phyloP scores from a whole-genome alignment of 176 grass and related monocot genomes.

The Luzula sylvatica region DNA sequence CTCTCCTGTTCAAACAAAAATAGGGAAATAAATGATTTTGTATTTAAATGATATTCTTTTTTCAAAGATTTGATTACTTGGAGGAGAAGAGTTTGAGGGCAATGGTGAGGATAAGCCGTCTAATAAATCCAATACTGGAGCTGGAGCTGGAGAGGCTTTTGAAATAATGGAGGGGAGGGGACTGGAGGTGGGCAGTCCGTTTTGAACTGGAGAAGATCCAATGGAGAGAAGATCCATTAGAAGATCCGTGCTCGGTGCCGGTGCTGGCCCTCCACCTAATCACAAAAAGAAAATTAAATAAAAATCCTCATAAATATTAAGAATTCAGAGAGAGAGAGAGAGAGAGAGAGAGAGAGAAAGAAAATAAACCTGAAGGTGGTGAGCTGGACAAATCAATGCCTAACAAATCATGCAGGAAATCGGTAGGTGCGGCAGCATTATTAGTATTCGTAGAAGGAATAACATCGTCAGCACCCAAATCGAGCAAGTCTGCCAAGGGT shows the following conservation, averaged over 20 bases:
- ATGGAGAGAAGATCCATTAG: constrained; percentile 92
- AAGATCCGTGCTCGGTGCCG: constrained; percentile 58
- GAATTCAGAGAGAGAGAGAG: too few relatives aligned
- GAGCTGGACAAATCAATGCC: constrained; percentile 57
- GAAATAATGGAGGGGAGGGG: constrained; percentile 27
- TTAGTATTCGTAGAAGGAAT: constrained; percentile 25
- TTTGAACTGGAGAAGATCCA: constrained; percentile 73
- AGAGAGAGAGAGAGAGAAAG: constrained; percentile 20
- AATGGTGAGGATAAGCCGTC: constrained; percentile 75
- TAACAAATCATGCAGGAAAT: constrained; percentile 84
- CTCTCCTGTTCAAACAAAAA: constrained; percentile 31
- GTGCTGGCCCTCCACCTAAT: constrained; percentile 29
- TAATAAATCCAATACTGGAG: constrained; percentile 69
- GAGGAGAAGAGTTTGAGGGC: constrained; percentile 42
- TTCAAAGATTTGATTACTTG: constrained; percentile 28
- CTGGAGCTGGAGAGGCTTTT: constrained; percentile 38
- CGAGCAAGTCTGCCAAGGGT: constrained; percentile 75
- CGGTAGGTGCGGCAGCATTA: constrained; percentile 34
- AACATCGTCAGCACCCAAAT: constrained; percentile 72
- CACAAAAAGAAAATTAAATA: constrained; percentile 2
- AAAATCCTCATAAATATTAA: constrained; percentile 4
- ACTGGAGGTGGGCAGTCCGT: constrained; percentile 34
- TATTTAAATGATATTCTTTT: not conserved
- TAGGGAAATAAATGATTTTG: not conserved
- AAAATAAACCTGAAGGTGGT: constrained; percentile 52